These are phyloP conservation scores for Bassia scoparia DNA, from an alignment of 148 eudicot genomes.

Conservation along the genomic window DNA sequence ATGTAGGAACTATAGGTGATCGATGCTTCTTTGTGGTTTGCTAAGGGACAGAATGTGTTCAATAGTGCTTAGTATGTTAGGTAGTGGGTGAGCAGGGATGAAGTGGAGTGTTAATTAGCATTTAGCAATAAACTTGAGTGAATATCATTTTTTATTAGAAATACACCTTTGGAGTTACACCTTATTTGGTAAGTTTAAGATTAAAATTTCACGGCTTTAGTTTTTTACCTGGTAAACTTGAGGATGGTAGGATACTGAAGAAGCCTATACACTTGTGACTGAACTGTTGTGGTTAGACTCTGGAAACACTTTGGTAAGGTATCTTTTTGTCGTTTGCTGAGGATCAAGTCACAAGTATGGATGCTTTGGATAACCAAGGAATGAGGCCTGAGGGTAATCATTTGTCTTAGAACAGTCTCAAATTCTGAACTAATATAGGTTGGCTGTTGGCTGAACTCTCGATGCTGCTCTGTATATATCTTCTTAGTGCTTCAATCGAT, in stretches of 20 bases:
- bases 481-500: not conserved
- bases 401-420: not conserved
- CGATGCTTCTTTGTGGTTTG: not conserved
- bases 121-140: not conserved
- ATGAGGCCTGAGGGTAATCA: not conserved
- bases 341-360: not conserved
- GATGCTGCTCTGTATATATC: not conserved
- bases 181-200: not conserved
- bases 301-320: not conserved
- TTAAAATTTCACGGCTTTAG: too few relatives aligned
- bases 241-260: not conserved
- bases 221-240: not conserved
- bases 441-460: not conserved
- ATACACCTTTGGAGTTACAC: not conserved
- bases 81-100: not conserved
- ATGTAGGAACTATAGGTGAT: not conserved
- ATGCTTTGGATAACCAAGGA: not conserved
- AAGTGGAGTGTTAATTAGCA: not conserved
- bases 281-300: not conserved
- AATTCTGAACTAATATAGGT: not conserved
- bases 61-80: not conserved
- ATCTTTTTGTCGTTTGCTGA: too few relatives aligned
- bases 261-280: conserved; percentile 6
- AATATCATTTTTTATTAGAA: not conserved
- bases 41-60: not conserved